Evolutionary conservation across 352 stramenopile species (phyloP), one percentile per base, ranked within the genome.

Genomic region (Phytophthora podocarpi): DNA sequence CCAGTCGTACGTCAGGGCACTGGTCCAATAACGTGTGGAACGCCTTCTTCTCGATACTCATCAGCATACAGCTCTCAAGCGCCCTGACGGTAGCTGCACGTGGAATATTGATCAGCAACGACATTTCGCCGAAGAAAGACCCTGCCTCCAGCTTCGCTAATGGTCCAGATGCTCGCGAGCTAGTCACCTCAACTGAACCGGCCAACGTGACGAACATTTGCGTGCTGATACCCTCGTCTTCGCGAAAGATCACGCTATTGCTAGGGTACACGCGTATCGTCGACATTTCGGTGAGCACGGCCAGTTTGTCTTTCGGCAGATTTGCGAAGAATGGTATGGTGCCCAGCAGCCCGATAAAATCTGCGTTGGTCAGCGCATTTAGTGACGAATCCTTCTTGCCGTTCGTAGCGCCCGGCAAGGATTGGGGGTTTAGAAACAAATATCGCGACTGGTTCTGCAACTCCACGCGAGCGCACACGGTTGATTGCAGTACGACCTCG

Each of bases 81-180:
- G 82, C 72, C 34, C 59, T 85, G 16, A 93, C 79, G 2, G 84
- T 91, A 20, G 84, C 84, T 8, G 84, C 82, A 27, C 84, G 78
- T 3, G 84, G 84, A 42, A 90, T 90, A 50, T 90, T 89, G 51
- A 90, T 91, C 7, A 93, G 54, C 27, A 93, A 61, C 12, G 84
- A 87, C 84, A 93, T 93, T 46, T 93, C 84, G 3, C 84, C 84
- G 58, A 93, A 93, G 58, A 90, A 93, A 1, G 82, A 90, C 7
- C 84, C 84, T 2, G 84, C 66, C 15, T 84, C 78, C 0, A 93
- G 67, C 8, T 61, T 88, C 10, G 84, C 84, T n/a, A 93, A 64
- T 1, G 79, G 76, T 0, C 59, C 65, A 4, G 59, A 49, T 1
- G 76, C 63, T 10, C 79, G 70, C 1, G 82, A 83, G 39, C 79